Conservation (phyloP, 1,284 basidiomycete species). For the Cryptococcus neoformans region DNA sequence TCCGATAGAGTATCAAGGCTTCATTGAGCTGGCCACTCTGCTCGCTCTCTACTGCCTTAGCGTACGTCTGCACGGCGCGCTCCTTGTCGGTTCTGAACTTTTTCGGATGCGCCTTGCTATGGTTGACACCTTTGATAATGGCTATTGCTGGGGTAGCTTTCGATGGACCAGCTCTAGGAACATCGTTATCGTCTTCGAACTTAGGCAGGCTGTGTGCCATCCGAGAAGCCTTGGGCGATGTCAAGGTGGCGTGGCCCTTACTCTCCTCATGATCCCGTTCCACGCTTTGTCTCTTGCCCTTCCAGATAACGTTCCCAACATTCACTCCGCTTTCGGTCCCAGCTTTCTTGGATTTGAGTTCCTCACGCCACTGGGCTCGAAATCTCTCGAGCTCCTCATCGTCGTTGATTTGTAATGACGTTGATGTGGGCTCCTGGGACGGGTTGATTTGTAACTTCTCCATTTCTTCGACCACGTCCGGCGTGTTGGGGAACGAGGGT, state of each 20-base stretch:
- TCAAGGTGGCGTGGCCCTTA: not conserved
- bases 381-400: conserved; percentile 63
- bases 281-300: conserved; percentile 44
- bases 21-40: conserved; percentile 68
- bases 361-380: conserved; percentile 69
- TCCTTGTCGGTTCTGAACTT: conserved; percentile 16
- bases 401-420: conserved; percentile 5
- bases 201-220: not conserved
- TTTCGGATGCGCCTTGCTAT: conserved; percentile 1
- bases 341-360: conserved; percentile 52
- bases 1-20: conserved; percentile 69
- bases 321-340: conserved; percentile 12
- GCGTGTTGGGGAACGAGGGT: not conserved
- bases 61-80: conserved; percentile 63
- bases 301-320: conserved; percentile 10
- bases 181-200: not conserved
- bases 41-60: conserved; percentile 66
- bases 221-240: not conserved
- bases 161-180: not conserved
- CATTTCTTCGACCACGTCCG: not conserved
- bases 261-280: not conserved
- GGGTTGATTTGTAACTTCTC: not conserved
- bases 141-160: not conserved
- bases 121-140: not conserved
- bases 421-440: not conserved